These are phyloP conservation scores for Pseudogymnoascus sp. DNA, from an alignment of 2,329 filamentous ascomycete genomes.

Conservation along the genomic window DNA sequence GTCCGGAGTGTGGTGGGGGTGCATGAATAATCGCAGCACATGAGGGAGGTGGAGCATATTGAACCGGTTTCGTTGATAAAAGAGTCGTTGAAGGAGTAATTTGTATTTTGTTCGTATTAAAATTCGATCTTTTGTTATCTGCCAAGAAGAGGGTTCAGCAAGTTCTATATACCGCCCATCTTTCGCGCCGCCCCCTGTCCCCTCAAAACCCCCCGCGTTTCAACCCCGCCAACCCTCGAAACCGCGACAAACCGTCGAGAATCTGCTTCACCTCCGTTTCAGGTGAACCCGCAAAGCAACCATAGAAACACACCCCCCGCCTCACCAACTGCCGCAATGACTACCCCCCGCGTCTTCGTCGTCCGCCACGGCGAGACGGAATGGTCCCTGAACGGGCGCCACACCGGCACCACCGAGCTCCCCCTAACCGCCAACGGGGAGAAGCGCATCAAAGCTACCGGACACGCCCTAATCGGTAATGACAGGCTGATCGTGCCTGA, in stretches of 20 bases:
- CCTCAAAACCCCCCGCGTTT: not conserved
- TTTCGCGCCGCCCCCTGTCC: not conserved
- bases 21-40: slow-evolving; percentile 5
- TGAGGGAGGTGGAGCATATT: slow-evolving; percentile 1
- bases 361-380: slow-evolving; percentile 90
- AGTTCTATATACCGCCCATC: not conserved
- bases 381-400: slow-evolving; percentile 81
- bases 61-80: not conserved
- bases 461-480: slow-evolving; percentile 72
- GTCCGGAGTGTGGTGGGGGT: not conserved
- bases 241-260: not conserved
- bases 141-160: not conserved
- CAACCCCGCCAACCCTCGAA: not conserved
- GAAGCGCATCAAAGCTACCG: slow-evolving; percentile 67
- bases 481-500: slow-evolving; percentile 78
- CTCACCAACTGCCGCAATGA: slow-evolving; percentile 16
- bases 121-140: not conserved
- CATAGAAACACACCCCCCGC: not conserved
- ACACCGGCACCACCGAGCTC: slow-evolving; percentile 83
- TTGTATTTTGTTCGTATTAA: not conserved
- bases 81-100: not conserved
- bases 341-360: slow-evolving; percentile 68
- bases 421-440: slow-evolving; percentile 76
- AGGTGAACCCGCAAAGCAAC: not conserved
- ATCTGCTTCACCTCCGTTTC: not conserved